phyloP scores from a whole-genome alignment of 208 protist species.

The Crithidia bombi region DNA sequence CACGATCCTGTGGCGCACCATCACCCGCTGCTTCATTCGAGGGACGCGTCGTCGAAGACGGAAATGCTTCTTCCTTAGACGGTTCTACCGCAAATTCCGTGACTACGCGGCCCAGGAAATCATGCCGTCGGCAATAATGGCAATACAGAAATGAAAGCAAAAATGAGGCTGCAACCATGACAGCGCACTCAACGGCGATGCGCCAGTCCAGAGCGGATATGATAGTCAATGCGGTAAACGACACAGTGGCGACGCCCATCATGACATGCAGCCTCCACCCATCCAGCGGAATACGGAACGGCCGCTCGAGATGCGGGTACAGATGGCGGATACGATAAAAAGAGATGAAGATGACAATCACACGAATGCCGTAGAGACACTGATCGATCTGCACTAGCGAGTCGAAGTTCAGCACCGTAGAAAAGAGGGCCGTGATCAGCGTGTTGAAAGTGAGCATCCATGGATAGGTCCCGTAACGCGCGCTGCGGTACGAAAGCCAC shows the following conservation, averaged over 20 bases:
- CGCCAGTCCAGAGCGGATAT: conserved; percentile 50
- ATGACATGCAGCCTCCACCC: conserved; percentile 45
- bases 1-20: neutral
- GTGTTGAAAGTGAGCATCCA: conserved; percentile 77
- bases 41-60: neutral
- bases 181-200: conserved; percentile 46
- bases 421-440: conserved; percentile 66
- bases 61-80: neutral
- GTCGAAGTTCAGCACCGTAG: conserved; percentile 61
- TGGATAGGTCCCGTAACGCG: conserved; percentile 75
- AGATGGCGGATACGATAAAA: conserved; percentile 67
- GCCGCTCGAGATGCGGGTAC: conserved; percentile 69
- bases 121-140: conserved; percentile 43
- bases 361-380: conserved; percentile 74
- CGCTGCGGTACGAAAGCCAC: conserved; percentile 58
- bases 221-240: conserved; percentile 48
- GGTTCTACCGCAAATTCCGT: conserved; percentile 32
- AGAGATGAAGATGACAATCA: conserved; percentile 57
- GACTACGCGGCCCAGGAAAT: conserved; percentile 74
- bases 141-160: conserved; percentile 55
- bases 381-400: conserved; percentile 76
- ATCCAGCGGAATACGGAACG: conserved; percentile 60
- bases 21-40: neutral
- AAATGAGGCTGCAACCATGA: conserved; percentile 36
- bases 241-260: conserved; percentile 47